These are phyloP conservation scores for Yarrowia osloensis DNA, from an alignment of 805 yeast species.

Conservation along the genomic window DNA sequence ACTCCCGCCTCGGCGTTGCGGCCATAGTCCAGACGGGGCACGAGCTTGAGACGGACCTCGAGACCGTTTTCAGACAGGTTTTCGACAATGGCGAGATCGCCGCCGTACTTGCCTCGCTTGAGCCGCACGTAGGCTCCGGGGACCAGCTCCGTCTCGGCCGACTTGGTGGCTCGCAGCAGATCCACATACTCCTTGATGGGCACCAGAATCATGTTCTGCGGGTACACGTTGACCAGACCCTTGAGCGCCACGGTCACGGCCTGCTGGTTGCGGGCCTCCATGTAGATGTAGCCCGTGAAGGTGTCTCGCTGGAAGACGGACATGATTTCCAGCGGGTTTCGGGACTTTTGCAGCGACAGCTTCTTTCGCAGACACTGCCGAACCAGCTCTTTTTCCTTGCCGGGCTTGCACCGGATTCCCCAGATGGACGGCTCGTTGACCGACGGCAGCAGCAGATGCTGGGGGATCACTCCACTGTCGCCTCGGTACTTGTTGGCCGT, in stretches of 20 bases:
- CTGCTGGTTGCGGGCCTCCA: slow-evolving; percentile 91
- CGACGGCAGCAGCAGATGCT: slow-evolving; percentile 88
- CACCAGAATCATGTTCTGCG: slow-evolving; percentile 73
- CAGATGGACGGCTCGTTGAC: slow-evolving; percentile 95
- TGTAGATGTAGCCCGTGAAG: slow-evolving; percentile 86
- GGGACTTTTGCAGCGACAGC: slow-evolving; percentile 70
- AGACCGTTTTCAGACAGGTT: slow-evolving; percentile 92
- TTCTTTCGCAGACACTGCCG: slow-evolving; percentile 82
- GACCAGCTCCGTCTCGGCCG: slow-evolving; percentile 80
- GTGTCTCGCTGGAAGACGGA: slow-evolving; percentile 94
- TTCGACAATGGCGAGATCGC: slow-evolving; percentile 90
- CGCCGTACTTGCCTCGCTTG: slow-evolving; percentile 86
- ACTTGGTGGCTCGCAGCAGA: slow-evolving; percentile 82
- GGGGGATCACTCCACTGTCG: slow-evolving; percentile 84
- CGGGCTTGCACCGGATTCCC: slow-evolving; percentile 92
- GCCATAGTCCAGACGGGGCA: slow-evolving; percentile 93
- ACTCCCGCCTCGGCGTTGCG: slow-evolving; percentile 47
- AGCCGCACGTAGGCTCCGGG: slow-evolving; percentile 94
- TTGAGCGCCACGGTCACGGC: slow-evolving; percentile 86
- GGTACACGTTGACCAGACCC: slow-evolving; percentile 85
- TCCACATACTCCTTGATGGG: slow-evolving; percentile 97
- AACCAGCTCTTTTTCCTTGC: slow-evolving; percentile 89
- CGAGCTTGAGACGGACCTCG: slow-evolving; percentile 89
- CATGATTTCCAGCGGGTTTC: slow-evolving; percentile 76
- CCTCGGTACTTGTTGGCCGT: slow-evolving; percentile 82